Conservation (phyloP, 1,139 yeast genomes). For the Debaryomyces sp. region DNA sequence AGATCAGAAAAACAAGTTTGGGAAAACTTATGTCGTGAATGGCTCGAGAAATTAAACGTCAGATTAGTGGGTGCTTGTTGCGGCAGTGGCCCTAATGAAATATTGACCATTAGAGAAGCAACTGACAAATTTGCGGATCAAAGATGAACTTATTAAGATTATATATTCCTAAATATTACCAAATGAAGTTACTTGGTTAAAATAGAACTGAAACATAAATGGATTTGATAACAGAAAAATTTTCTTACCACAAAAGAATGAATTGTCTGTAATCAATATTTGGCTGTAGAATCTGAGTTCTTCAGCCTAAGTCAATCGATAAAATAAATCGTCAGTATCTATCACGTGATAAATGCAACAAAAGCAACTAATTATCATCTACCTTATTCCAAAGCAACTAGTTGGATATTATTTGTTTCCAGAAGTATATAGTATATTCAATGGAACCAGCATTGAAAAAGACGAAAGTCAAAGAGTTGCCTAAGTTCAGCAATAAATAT, state of each 20-base stretch:
- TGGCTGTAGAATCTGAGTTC: too few species aligned
- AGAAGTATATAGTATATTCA: neutral
- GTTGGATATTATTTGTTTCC: neutral
- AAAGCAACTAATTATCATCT: neutral
- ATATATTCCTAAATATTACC: too few species aligned
- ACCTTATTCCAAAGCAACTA: neutral
- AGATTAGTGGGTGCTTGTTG: constrained; percentile 62
- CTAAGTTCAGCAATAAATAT: constrained; percentile 16
- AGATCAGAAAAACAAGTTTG: constrained; percentile 24
- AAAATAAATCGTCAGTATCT: too few species aligned
- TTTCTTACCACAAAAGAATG: too few species aligned
- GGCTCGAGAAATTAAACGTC: constrained; percentile 33
- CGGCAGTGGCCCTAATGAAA: constrained; percentile 53
- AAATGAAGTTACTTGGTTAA: too few species aligned
- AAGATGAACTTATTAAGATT: neutral
- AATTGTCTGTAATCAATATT: too few species aligned
- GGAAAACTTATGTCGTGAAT: constrained; percentile 29
- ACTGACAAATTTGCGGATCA: neutral
- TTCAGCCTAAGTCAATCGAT: too few species aligned
- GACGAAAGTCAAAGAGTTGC: constrained; percentile 17
- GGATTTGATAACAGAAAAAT: too few species aligned
- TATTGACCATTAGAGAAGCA: constrained; percentile 14
- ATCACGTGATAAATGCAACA: neutral
- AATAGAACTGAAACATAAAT: too few species aligned
- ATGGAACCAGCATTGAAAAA: constrained; percentile 12